Conservation (phyloP, 108 stramenopile genomes). For the Conticribra guillardii region DNA sequence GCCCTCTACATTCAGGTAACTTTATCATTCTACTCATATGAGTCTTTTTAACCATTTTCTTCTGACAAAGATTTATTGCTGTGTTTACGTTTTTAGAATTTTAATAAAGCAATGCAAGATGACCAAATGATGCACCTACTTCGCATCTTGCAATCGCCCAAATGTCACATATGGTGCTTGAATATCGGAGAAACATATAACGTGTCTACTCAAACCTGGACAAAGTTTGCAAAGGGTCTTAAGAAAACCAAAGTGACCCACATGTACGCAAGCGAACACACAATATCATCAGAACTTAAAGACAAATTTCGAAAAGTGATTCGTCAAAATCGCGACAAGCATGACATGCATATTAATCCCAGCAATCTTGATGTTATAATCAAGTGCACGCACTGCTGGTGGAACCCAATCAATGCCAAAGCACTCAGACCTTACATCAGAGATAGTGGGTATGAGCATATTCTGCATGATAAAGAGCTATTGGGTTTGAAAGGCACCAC, state of each 20-base stretch:
- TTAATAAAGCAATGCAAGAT: conserved; percentile 88
- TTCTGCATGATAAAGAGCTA: conserved; percentile 73
- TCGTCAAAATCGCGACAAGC: conserved; percentile 87
- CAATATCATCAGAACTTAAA: conserved; percentile 84
- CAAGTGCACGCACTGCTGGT: conserved; percentile 94
- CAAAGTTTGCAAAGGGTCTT: conserved; percentile 81
- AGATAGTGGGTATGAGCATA: conserved; percentile 74
- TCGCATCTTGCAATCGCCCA: conserved; percentile 73
- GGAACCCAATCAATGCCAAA: conserved; percentile 94
- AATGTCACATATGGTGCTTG: conserved; percentile 90
- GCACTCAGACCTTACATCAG: conserved; percentile 81
- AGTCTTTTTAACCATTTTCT: too few species aligned
- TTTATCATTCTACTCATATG: conserved; percentile 1
- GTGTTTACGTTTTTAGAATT: too few species aligned
- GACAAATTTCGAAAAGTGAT: conserved; percentile 82
- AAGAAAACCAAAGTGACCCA: conserved; percentile 89
- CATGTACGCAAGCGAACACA: conserved; percentile 94
- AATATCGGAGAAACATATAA: conserved; percentile 96
- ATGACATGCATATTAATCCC: conserved; percentile 86
- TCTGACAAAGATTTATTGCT: too few species aligned
- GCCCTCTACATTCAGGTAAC: conserved; percentile 92
- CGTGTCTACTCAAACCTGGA: conserved; percentile 79
- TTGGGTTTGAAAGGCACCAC: conserved; percentile 68
- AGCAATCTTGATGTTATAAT: conserved; percentile 89
- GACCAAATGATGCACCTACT: conserved; percentile 87